These are phyloP conservation scores for Sporodiniella umbellata DNA, from an alignment of 371 early-diverging fungal genomes.

Conservation along the genomic window DNA sequence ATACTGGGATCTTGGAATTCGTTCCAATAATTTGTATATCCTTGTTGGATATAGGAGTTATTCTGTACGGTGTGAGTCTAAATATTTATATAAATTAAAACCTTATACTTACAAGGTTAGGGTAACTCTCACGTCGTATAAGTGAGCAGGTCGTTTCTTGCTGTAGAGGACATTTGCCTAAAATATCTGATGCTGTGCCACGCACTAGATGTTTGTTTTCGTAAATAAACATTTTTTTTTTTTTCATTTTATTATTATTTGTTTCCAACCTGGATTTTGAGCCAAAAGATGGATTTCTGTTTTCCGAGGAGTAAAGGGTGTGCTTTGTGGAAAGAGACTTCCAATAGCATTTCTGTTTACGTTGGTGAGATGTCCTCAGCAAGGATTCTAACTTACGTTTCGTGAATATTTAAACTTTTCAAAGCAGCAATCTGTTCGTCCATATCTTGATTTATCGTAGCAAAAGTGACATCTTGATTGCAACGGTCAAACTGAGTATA, in stretches of 20 bases:
- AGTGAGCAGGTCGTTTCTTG: conserved; percentile 10
- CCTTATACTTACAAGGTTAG: conserved; percentile 28
- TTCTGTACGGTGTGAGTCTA: conserved; percentile 3
- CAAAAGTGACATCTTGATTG: conserved; percentile 2
- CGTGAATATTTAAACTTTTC: conserved; percentile 23
- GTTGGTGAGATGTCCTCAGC: conserved; percentile 5
- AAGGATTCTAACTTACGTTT: conserved; percentile 22
- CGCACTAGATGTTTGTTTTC: background rate
- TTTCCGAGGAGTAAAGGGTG: conserved; percentile 34
- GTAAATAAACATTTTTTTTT: background rate
- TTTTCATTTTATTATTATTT: background rate
- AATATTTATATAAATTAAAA: background rate
- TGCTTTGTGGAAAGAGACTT: conserved; percentile 33
- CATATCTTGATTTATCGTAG: conserved; percentile 15
- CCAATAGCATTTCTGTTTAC: conserved; percentile 21
- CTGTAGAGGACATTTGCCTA: conserved; percentile 8
- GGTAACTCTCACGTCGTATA: conserved; percentile 36
- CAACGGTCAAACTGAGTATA: conserved; percentile 2
- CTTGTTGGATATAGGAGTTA: conserved; percentile 6
- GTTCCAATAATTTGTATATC: background rate
- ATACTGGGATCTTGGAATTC: background rate
- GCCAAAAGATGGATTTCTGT: conserved; percentile 27
- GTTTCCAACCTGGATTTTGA: conserved; percentile 1
- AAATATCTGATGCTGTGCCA: conserved; percentile 11
- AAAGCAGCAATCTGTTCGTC: conserved; percentile 26